These are phyloP conservation scores for Chlorella sorokiniana DNA, from an alignment of 139 green algal species.

Conservation along the genomic window DNA sequence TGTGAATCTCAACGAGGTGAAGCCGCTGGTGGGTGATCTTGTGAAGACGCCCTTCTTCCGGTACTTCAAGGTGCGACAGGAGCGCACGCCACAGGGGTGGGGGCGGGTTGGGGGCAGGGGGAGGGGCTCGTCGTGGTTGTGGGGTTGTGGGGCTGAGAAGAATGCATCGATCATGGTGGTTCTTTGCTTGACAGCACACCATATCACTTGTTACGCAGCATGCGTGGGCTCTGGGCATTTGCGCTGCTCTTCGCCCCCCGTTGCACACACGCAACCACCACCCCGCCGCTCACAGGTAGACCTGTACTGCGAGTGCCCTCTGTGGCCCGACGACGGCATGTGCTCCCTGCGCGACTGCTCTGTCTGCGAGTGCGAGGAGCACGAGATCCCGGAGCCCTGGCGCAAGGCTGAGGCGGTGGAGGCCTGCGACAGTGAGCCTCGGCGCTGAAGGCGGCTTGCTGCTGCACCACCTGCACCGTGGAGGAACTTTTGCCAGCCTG, in stretches of 20 bases:
- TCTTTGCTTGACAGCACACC: too few species aligned
- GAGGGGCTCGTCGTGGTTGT: too few species aligned
- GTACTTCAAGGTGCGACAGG: slow-evolving; percentile 85
- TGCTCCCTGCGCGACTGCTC: slow-evolving; percentile 81
- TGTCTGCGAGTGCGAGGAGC: slow-evolving; percentile 85
- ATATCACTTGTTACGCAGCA: too few species aligned
- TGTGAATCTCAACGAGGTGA: slow-evolving; percentile 65
- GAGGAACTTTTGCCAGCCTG: too few species aligned
- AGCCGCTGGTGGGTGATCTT: slow-evolving; percentile 68
- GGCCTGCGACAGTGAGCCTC: slow-evolving; percentile 38
- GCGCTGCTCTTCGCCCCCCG: not conserved
- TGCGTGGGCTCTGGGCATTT: too few species aligned
- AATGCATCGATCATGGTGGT: too few species aligned
- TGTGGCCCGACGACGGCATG: slow-evolving; percentile 97
- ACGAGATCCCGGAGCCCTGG: slow-evolving; percentile 83
- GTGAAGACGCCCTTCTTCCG: slow-evolving; percentile 86
- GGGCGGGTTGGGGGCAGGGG: too few species aligned
- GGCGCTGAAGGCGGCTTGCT: not conserved
- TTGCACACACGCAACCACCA: not conserved
- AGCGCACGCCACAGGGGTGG: too few species aligned
- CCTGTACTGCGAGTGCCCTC: slow-evolving; percentile 91
- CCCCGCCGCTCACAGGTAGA: slow-evolving; percentile 63
- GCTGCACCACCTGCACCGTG: not conserved
- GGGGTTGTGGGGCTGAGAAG: not conserved
- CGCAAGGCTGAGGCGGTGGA: slow-evolving; percentile 58